phyloP scores from a whole-genome alignment of 768 basidiomycete genomes.

The Pluteus cervinus region DNA sequence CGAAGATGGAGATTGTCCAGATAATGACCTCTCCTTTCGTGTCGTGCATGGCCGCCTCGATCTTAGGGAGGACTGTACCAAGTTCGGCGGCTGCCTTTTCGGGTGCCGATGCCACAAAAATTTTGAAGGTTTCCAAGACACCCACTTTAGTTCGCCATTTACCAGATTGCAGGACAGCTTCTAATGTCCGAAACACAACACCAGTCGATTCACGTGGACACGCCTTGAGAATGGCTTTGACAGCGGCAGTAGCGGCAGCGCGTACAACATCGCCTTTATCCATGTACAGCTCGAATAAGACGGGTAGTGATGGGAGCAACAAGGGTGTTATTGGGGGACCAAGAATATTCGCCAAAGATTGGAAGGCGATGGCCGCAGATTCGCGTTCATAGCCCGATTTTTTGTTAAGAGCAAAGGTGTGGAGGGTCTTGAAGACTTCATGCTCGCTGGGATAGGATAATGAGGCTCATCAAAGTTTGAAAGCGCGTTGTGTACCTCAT shows the following conservation, averaged over 20 bases:
- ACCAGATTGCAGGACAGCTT: constrained; percentile 70
- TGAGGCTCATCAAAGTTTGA: neutral
- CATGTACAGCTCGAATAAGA: constrained; percentile 79
- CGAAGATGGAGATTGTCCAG: neutral
- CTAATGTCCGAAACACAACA: constrained; percentile 61
- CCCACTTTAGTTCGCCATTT: constrained; percentile 98
- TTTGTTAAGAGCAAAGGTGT: constrained; percentile 70
- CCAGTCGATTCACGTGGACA: constrained; percentile 79
- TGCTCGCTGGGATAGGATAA: constrained; percentile 39
- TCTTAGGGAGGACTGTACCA: constrained; percentile 73
- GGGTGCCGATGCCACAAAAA: constrained; percentile 60
- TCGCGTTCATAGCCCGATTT: constrained; percentile 88
- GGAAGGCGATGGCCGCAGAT: constrained; percentile 76
- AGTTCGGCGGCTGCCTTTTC: constrained; percentile 81
- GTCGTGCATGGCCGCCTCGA: constrained; percentile 92
- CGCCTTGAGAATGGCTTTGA: constrained; percentile 79
- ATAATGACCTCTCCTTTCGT: constrained; percentile 83
- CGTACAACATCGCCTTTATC: constrained; percentile 95
- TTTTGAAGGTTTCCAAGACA: constrained; percentile 79
- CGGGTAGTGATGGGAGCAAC: constrained; percentile 69
- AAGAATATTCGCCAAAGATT: constrained; percentile 63
- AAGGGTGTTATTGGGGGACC: constrained; percentile 69
- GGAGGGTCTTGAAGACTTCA: constrained; percentile 57
- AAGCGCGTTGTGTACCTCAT: constrained; percentile 39
- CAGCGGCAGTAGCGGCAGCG: constrained; percentile 68